Conservation (phyloP, 345 rosid species). For the Xanthoceras sorbifolium region DNA sequence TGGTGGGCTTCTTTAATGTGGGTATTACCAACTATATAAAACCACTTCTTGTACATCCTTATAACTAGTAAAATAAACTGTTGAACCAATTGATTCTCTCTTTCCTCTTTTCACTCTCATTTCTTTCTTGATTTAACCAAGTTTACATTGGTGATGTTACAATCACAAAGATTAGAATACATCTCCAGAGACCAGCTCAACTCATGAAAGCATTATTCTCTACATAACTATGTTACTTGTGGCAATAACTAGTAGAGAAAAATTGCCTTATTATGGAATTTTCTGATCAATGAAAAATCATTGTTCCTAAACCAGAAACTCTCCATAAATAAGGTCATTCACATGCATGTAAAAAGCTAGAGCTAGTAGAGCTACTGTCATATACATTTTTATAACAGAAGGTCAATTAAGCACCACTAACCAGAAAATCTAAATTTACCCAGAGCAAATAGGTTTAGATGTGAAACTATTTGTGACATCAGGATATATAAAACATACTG, state of each 20-base stretch:
- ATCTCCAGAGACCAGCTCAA: neutral
- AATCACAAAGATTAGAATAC: neutral
- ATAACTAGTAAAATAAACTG: neutral
- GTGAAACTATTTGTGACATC: constrained; percentile 1
- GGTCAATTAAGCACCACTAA: neutral
- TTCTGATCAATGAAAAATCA: neutral
- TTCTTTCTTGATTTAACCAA: neutral
- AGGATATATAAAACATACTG: neutral
- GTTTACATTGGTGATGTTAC: neutral
- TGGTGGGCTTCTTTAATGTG: neutral
- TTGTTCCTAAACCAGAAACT: neutral
- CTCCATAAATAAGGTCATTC: neutral
- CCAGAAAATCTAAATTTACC: neutral
- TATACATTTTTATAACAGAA: neutral
- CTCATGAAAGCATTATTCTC: neutral
- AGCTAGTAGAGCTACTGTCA: neutral
- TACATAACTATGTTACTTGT: neutral
- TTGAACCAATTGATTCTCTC: neutral
- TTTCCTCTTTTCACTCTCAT: neutral
- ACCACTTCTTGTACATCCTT: neutral
- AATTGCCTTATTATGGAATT: neutral
- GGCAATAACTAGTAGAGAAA: neutral
- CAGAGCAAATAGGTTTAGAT: neutral
- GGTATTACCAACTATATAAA: neutral
- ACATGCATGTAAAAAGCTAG: neutral